Percentiles rank a stretch among this genome's conserved stretches.
Conservation (phyloP, 1,284 basidiomycete species). For the Laetiporus sulphureus region DNA sequence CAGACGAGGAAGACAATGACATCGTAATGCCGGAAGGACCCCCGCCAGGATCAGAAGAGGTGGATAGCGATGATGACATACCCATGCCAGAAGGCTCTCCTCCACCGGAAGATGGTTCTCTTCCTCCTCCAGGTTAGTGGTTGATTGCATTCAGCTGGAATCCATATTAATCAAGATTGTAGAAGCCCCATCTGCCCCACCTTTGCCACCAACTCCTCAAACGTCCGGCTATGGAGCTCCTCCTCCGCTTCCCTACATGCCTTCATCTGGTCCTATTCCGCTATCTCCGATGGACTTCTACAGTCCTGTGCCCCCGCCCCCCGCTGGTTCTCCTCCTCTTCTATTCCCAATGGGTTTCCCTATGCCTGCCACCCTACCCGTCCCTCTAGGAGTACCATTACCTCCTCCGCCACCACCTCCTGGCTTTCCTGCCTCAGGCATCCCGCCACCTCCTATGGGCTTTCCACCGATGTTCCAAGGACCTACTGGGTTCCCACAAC, state of each 20-base stretch:
- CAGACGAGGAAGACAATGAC: constrained; percentile 40
- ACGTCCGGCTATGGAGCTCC: too few relatives aligned
- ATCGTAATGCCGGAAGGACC: constrained; percentile 70
- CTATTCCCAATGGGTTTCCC: constrained; percentile 22
- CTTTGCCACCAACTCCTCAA: too few relatives aligned
- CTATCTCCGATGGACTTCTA: neutral
- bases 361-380: constrained; percentile 20
- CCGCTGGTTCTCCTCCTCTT: constrained; percentile 13
- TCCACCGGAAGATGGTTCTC: constrained; percentile 33
- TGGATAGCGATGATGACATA: constrained; percentile 72
- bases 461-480: constrained; percentile 14
- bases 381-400: constrained; percentile 23
- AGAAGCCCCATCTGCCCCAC: too few relatives aligned
- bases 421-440: constrained; percentile 12
- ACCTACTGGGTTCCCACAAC: too few relatives aligned
- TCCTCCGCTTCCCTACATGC: too few relatives aligned
- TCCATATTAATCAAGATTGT: too few relatives aligned
- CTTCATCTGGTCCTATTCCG: too few relatives aligned
- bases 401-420: constrained; percentile 18
- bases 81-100: constrained; percentile 82
- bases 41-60: constrained; percentile 49
- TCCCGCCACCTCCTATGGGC: constrained; percentile 12
- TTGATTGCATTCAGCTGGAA: too few relatives aligned
- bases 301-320: constrained; percentile 16
- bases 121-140: constrained; percentile 9